Base-by-base conservation (phyloP, 805 yeast genomes). In the Saccharomycopsis lassenensis region DNA sequence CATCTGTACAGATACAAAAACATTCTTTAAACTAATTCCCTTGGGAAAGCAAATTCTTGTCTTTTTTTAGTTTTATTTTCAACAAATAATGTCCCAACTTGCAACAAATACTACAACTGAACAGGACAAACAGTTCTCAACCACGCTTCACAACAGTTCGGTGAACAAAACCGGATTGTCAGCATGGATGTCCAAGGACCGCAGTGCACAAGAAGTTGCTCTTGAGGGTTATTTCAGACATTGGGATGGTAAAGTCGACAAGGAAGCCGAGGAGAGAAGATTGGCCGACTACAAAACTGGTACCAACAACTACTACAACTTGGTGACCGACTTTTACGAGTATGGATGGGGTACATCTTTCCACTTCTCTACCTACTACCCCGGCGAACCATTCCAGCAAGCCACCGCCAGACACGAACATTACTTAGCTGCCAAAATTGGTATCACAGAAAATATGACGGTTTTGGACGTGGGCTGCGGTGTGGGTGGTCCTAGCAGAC, bases 271-370 rank as follows among this genome's bases (percentile, higher is more conserved):
- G 63, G 63, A 71, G 35, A 50, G 69, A 56, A 61, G 98, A 61
- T 64, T 86, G 43, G 72, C 69, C 27, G 95, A 87, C 60, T 89
- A 89, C 65, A 82, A 94, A 40, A 77, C 79, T 47, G 71, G 86
- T 50, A 91, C 98, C 37, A 87, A 83, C 58, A 94, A 91, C 56
- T 89, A 89, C 69, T 89, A 89, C 68, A 91, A 91, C 64, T 75
- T 89, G 56, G 96, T 84, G 34, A 91, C 98, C 20, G 98, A 89
- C 62, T 91, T 91, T 54, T 91, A 91, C 69, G 98, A 91, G 65
- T 89, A 91, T 61, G 98, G 98, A 34, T 91, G 98, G 98, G 98
- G 98, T 47, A 71, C 95, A 12, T 84, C 95, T 11, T 91, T 91
- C 84, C 98, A 91, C 61, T 91, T 91, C 61, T 83, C 94, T 28